Conservation (phyloP, 2,329 filamentous ascomycete species). For the Pseudogymnoascus sp. region DNA sequence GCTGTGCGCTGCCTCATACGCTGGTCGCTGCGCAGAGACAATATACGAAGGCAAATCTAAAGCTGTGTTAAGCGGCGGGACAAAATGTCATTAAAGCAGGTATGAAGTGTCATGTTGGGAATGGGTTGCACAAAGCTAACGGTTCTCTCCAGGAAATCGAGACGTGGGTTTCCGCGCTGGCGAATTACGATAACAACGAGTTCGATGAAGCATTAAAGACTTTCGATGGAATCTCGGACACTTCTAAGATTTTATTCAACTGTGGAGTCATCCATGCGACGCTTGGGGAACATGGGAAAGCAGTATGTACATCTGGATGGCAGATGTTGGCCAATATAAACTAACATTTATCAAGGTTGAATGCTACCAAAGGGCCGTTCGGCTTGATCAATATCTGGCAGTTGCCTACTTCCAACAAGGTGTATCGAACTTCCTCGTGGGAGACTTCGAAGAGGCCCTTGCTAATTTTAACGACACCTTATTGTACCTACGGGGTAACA, state of each 20-base stretch:
- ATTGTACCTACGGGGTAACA: conserved; percentile 88
- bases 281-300: conserved; percentile 88
- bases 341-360: conserved; percentile 58
- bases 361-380: conserved; percentile 85
- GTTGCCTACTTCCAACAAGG: conserved; percentile 98
- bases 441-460: conserved; percentile 93
- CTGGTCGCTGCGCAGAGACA: not conserved
- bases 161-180: conserved; percentile 89
- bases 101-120: not conserved
- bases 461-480: conserved; percentile 99
- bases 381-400: conserved; percentile 87
- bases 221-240: conserved; percentile 84
- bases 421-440: conserved; percentile 93
- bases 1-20: not conserved
- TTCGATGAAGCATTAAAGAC: conserved; percentile 80
- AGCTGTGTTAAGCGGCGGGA: not conserved
- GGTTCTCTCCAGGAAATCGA: conserved; percentile 70
- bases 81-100: conserved; percentile 5
- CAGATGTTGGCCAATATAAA: conserved; percentile 16
- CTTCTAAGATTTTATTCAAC: conserved; percentile 97
- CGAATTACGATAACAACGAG: conserved; percentile 92
- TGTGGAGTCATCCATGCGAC: conserved; percentile 97
- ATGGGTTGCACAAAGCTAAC: conserved; percentile 3
- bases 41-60: not conserved
- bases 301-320: conserved; percentile 50